phyloP scores from a whole-genome alignment of 169 alveolate genomes.

The Besnoitia besnoiti region DNA sequence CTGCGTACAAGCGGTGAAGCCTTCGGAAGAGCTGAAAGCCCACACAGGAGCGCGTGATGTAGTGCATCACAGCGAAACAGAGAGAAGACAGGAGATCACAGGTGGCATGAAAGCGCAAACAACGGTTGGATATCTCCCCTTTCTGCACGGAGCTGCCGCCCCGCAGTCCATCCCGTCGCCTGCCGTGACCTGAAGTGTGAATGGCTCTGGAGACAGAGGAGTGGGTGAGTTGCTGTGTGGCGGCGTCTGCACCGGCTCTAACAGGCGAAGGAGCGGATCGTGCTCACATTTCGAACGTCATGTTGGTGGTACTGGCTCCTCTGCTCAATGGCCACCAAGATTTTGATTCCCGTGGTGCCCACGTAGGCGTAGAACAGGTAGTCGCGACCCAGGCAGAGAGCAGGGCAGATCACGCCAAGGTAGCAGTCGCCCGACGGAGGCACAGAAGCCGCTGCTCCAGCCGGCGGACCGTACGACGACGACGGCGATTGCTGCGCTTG shows the following conservation, averaged over 20 bases:
- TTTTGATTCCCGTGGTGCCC: conserved; percentile 55
- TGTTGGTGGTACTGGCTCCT: not conserved
- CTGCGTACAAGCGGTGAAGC: conserved; percentile 59
- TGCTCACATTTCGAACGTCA: conserved; percentile 29
- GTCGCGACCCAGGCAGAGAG: conserved; percentile 49
- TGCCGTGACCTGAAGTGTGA: too few relatives aligned
- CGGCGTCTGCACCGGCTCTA: not conserved
- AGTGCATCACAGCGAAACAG: not conserved
- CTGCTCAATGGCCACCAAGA: conserved; percentile 59
- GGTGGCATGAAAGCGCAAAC: not conserved
- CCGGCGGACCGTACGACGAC: not conserved
- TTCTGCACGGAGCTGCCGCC: too few relatives aligned
- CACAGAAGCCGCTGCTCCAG: not conserved
- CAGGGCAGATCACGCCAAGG: conserved; percentile 57
- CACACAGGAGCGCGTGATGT: not conserved
- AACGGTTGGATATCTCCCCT: not conserved
- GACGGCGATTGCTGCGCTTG: conserved; percentile 8
- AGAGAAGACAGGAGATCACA: not conserved
- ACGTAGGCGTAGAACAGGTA: conserved; percentile 52
- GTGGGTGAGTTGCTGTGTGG: too few relatives aligned
- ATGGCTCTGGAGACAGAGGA: too few relatives aligned
- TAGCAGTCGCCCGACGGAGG: conserved; percentile 47
- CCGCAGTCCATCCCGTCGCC: too few relatives aligned
- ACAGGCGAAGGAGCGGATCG: not conserved
- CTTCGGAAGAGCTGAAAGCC: conserved; percentile 42